Conservation (phyloP, 345 rosid species). For the Melaleuca alternifolia region DNA sequence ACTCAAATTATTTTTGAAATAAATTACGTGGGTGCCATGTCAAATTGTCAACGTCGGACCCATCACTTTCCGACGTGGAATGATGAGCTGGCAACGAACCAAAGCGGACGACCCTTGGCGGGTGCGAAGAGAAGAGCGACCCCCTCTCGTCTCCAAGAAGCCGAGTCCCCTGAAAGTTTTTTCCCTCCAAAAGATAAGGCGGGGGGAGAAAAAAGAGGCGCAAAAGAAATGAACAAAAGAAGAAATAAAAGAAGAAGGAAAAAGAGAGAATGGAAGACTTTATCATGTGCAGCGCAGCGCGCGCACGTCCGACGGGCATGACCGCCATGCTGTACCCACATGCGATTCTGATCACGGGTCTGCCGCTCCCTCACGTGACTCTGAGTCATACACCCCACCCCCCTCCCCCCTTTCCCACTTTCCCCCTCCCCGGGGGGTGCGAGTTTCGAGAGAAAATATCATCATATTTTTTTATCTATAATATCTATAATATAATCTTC, state of each 20-base stretch:
- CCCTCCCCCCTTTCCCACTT: too few species aligned
- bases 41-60: too few species aligned
- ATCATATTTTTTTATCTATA: too few species aligned
- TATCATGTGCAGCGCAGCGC: background rate
- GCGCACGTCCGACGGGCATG: constrained; percentile 35
- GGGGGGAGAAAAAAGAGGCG: background rate
- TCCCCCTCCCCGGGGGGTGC: background rate
- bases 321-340: constrained; percentile 49
- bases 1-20: too few species aligned
- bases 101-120: background rate
- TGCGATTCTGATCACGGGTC: constrained; percentile 41
- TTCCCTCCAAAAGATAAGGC: background rate
- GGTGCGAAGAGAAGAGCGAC: background rate
- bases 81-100: background rate
- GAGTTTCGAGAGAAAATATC: background rate
- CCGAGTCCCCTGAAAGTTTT: background rate
- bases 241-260: background rate
- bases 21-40: too few species aligned
- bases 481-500: too few species aligned
- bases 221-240: background rate
- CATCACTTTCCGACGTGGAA: background rate
- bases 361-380: constrained; percentile 49
- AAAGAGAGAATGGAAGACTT: background rate
- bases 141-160: background rate
- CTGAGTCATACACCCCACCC: background rate